Conservation (phyloP, 257 asterid genomes). For the Ehretia macrophylla region DNA sequence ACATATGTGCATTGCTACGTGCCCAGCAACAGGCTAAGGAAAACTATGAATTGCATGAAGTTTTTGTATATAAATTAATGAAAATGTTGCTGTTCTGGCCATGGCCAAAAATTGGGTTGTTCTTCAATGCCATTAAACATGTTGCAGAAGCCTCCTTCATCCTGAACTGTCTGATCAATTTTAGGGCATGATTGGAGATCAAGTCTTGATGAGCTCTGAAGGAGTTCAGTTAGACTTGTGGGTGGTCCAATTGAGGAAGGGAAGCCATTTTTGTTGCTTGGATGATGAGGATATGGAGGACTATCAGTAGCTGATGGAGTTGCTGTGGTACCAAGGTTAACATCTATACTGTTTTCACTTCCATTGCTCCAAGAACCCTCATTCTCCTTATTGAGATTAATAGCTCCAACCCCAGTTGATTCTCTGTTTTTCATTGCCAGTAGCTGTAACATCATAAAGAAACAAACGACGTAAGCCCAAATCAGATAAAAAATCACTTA, state of each 20-base stretch:
- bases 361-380: conserved; percentile 80
- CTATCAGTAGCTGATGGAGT: conserved; percentile 29
- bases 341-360: conserved; percentile 59
- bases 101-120: conserved; percentile 64
- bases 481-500: too few species aligned
- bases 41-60: not conserved
- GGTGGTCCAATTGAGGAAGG: conserved; percentile 21
- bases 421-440: conserved; percentile 44
- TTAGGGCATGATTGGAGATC: conserved; percentile 27
- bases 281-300: conserved; percentile 21
- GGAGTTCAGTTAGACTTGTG: conserved; percentile 31
- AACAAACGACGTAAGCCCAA: not conserved
- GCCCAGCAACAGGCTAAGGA: not conserved
- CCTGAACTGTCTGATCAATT: conserved; percentile 30
- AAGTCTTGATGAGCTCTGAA: conserved; percentile 34
- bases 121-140: conserved; percentile 59
- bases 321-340: conserved; percentile 37
- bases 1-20: not conserved
- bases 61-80: conserved; percentile 12
- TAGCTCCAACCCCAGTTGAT: conserved; percentile 31
- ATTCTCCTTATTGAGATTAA: conserved; percentile 56
- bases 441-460: conserved; percentile 35
- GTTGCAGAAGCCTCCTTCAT: conserved; percentile 53
- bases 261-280: conserved; percentile 24
- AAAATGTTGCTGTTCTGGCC: conserved; percentile 63